These are phyloP conservation scores for Tuctoria greenei DNA, from an alignment of 176 grass and related monocot genomes.

Conservation along the genomic window DNA sequence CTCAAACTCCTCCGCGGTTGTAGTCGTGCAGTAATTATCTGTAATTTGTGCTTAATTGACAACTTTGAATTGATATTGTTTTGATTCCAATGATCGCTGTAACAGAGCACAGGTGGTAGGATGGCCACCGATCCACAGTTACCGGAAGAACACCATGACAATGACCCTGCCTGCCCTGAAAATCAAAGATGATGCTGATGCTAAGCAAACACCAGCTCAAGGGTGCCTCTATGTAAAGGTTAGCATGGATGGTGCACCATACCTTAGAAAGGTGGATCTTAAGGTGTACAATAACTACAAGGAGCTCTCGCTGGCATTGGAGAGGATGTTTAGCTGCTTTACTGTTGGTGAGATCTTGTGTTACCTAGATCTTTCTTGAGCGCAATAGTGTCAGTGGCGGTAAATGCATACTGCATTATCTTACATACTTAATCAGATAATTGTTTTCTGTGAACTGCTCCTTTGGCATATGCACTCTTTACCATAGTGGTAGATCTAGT, in stretches of 20 bases:
- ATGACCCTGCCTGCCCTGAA: constrained; percentile 41
- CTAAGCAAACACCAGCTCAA: constrained; percentile 35
- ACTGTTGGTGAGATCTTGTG: constrained; percentile 57
- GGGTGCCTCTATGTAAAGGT: constrained; percentile 76
- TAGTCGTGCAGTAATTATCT: constrained; percentile 12
- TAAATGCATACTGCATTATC: not conserved
- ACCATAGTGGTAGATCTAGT: constrained; percentile 21
- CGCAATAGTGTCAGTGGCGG: not conserved
- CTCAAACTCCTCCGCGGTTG: not conserved
- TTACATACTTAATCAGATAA: not conserved
- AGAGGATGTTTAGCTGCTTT: constrained; percentile 80
- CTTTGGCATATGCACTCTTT: not conserved
- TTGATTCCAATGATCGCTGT: constrained; percentile 17
- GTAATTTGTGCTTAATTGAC: not conserved
- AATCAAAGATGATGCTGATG: constrained; percentile 50
- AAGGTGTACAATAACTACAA: constrained; percentile 74
- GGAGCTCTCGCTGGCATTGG: constrained; percentile 62
- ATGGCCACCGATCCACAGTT: constrained; percentile 84
- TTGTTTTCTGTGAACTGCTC: constrained; percentile 3
- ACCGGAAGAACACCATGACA: constrained; percentile 83
- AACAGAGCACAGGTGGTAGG: constrained; percentile 79
- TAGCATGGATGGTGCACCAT: constrained; percentile 85
- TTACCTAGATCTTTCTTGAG: not conserved
- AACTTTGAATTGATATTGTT: constrained; percentile 1
- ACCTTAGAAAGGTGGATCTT: constrained; percentile 85